Base-by-base conservation (phyloP, 129 eudicot species). In the Tanacetum coccineum region DNA sequence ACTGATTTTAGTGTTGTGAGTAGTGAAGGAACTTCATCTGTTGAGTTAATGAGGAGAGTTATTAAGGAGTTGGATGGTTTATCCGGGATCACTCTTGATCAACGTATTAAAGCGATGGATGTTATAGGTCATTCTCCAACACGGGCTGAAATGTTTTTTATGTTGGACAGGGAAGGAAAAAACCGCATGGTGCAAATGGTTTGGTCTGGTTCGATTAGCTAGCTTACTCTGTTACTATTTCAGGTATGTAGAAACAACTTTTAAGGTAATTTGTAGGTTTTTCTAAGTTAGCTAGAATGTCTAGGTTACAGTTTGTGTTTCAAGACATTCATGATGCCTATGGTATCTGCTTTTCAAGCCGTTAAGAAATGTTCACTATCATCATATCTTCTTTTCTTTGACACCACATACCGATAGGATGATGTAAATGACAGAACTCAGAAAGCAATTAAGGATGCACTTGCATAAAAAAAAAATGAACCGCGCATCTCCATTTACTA, bases 41-140 rank as follows among this genome's bases (percentile, higher is more conserved):
- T 22, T 56, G 62, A 56, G 15, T 25, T 56, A 7, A 56, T 56
- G 62, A 56, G 40, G 14, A 56, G 62, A 25, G 62, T 56, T 22
- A 30, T 56, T n/a, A 56, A 56, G 62, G 62, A 56, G 62, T 11
- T 56, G 32, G 15, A 19, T 56, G 62, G 62, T 11, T 22, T 56
- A 56, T 56, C 62, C 11, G 62, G 62, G 15, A 56, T 56, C 62
- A 56, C 39, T 56, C 40, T 56, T n/a, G 62, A 56, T 56, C 36
- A 56, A 19, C 10, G 39, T 12, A 22, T 56, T 56, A 56, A 20
- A 56, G 62, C 18, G 9, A 56, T 56, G 40, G 62, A 56, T 56
- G 62, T 56, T 56, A 56, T 56, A 20, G 62, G 62, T 25, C 26
- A 56, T 56, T 56, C 62, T 56, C 62, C 39, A 56, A 56, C 40